Evolutionary conservation across 1,139 yeast genomes (phyloP).

Genomic region (Taphrina deformans): DNA sequence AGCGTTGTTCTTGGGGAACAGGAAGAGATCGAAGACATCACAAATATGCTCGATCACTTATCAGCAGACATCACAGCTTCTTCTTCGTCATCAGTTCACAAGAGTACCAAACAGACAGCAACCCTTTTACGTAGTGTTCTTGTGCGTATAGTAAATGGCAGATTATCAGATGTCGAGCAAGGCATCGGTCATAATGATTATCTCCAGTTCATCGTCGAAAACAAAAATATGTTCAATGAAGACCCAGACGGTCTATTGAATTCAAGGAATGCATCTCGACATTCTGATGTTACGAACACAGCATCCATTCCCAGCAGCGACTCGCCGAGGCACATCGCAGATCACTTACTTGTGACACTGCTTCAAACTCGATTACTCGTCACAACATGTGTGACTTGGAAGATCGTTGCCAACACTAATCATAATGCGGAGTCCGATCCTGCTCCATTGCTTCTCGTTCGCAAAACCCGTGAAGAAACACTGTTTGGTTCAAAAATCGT

Average conservation of each 20-base stretch:
- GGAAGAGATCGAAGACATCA: background rate
- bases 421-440: background rate
- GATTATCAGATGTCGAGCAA: background rate
- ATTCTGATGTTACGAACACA: background rate
- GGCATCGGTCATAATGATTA: background rate
- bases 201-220: background rate
- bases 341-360: constrained; percentile 1
- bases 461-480: constrained; percentile 18
- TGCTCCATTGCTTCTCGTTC: constrained; percentile 12
- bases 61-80: background rate
- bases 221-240: background rate
- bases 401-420: background rate
- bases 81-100: background rate
- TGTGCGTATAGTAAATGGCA: background rate
- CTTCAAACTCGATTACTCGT: constrained; percentile 27
- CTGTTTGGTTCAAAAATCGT: constrained; percentile 27
- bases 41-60: background rate
- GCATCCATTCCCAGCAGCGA: background rate
- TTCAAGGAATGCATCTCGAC: background rate
- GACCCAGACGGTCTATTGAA: background rate
- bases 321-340: background rate
- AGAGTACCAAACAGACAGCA: background rate
- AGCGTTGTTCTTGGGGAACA: background rate
- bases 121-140: background rate
- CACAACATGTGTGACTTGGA: constrained; percentile 5